Evolutionary conservation across 768 basidiomycete species (phyloP), one percentile per base, ranked within the genome.

Genomic region (Hericium alpestre): DNA sequence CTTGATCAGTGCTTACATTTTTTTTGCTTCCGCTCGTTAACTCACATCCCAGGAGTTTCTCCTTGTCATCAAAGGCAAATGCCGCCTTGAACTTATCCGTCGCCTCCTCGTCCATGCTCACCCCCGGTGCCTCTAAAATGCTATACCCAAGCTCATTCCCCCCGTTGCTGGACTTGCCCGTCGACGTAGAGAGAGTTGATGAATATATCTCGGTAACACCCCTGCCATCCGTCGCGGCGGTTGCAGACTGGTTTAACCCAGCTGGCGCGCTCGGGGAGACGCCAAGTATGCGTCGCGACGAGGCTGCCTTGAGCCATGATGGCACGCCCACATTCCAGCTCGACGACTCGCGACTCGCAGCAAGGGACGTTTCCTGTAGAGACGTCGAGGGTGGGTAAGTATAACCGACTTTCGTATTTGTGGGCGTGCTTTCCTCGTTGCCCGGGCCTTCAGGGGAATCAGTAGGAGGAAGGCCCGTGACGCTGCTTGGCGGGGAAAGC

Each of bases 61-160:
- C 95, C 68, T 83, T 90, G 60, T 93, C 90, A 57, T 89, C 85
- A 60, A 95, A 85, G 0, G 93, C 91, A 71, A 98, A 98, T 1
- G 82, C 78, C 39, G 71, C 67, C 51, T 84, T 79, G 66, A 95
- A 96, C 70, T 93, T 93, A 57, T 87, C 86, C 20, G 73, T 73
- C 27, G 77, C 75, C 56, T 85, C 85, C 37, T 72, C 67, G 63
- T 93, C 90, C 13, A 84, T 72, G 6, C 72, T 64, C 27, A 76
- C 74, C 61, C 84, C 81, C 1, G 84, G 84, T 20, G 83, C 80
- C 64, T 96, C 91, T 43, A 94, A 75, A 46, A 95, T 77, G 62
- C 92, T 93, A 70, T 83, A 72, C 59, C 22, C 74, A 70, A 64
- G 68, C 71, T 53, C 75, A 16, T 37, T 37, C 69, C 62, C 68